Conservation (phyloP, 768 basidiomycete genomes). For the Leccinum broughii region DNA sequence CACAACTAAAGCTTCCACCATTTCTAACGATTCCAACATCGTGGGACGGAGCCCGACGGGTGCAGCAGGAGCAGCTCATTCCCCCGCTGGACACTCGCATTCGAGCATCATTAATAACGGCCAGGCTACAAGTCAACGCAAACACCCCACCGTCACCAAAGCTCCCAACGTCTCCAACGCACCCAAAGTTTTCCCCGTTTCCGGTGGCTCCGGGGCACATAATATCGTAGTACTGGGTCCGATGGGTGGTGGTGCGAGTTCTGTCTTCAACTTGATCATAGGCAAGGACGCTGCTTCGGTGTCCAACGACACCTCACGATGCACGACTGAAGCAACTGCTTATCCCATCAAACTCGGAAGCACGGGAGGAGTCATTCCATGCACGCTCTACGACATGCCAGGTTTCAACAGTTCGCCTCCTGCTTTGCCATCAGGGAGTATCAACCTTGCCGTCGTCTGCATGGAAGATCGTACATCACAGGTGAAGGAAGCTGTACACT, state of each 20-base stretch:
- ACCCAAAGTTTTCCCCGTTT: background rate
- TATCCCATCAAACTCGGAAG: conserved; percentile 20
- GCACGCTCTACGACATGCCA: conserved; percentile 27
- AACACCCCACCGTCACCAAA: too few relatives aligned
- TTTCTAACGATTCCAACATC: background rate
- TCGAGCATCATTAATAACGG: too few relatives aligned
- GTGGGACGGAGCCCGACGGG: background rate
- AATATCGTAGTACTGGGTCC: conserved; percentile 30
- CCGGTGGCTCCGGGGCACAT: background rate
- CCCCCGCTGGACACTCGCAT: too few relatives aligned
- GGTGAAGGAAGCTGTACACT: conserved; percentile 22
- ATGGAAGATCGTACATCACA: conserved; percentile 23
- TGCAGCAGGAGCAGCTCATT: background rate
- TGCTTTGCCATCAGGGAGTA: conserved; percentile 20
- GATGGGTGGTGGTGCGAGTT: conserved; percentile 28
- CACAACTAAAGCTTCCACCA: background rate
- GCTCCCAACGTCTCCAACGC: background rate
- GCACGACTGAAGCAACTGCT: conserved; percentile 18
- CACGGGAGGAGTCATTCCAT: conserved; percentile 5
- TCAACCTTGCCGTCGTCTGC: conserved; percentile 26
- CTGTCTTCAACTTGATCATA: conserved; percentile 33
- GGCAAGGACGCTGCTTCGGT: conserved; percentile 20
- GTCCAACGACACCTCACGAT: conserved; percentile 19
- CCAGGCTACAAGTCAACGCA: too few relatives aligned
- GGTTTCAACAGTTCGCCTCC: conserved; percentile 21